Conservation (phyloP, 305 asterid genomes). For the Solanum hybrid region DNA sequence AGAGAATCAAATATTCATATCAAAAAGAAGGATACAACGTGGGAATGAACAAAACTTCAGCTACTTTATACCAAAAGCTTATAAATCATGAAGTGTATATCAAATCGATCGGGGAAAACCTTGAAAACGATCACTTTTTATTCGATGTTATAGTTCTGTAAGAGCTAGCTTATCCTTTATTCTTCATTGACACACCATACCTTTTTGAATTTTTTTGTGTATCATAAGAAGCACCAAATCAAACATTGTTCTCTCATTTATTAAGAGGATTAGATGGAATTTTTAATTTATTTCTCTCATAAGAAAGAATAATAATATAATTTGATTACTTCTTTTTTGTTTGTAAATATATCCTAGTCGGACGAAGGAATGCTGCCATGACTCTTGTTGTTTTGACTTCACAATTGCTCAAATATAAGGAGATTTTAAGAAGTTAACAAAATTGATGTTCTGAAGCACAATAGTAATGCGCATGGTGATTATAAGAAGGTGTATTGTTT, state of each 20-base stretch:
- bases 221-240: neutral
- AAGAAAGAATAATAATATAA: neutral
- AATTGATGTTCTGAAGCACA: neutral
- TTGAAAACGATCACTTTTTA: neutral
- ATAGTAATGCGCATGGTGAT: neutral
- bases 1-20: neutral
- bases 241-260: neutral
- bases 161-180: neutral
- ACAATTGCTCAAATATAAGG: neutral
- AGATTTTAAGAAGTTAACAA: neutral
- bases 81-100: neutral
- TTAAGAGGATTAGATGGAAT: neutral
- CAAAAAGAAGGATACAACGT: neutral
- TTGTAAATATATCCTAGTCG: neutral
- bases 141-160: neutral
- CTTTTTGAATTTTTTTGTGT: neutral
- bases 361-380: neutral
- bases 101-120: neutral
- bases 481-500: neutral
- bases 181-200: neutral
- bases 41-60: neutral
- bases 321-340: neutral
- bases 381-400: neutral
- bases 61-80: neutral
- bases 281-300: neutral